Base-by-base conservation (phyloP, 73 alveolate genomes). In the Paramecium octaurelia region DNA sequence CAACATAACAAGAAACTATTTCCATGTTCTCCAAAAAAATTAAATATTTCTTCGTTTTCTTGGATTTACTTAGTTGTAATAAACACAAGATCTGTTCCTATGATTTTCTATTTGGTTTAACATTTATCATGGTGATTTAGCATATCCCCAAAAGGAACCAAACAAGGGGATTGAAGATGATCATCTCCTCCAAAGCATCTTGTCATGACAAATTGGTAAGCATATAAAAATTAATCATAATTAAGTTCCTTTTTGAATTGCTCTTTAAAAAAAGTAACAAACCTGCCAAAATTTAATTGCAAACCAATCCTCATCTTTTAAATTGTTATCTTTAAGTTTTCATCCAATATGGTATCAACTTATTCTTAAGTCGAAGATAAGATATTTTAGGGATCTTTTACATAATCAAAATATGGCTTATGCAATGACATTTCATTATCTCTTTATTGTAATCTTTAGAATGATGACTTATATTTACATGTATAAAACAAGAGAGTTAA, bases 101-200 rank as follows among this genome's bases (percentile, higher is more conserved):
- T 73, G 2, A 73, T 36, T 31, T 73, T 73, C 4, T 73, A 40
- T 36, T 73, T 70, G 4, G 64, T 43, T 80, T 80, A 80, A 80
- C 76, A 80, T 9, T 80, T 43, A 20, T 48, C 43, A 0, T 80
- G 76, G 23, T 80, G 91, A 80, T 43, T 80, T 6, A 43, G 21
- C 91, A 80, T 44, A 80, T 80, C 76, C 3, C 76, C 91, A 80
- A 44, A 80, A 20, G 76, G 76, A 42, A 80, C 73, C 10, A 80
- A 48, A 44, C 73, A 24, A 5, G 91, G 24, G 10, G 71, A 44
- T 43, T 20, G 76, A 21, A 80, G 7, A 20, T 42, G 76, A 38
- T 77, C 46, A 43, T 80, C 91, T 44, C 91, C 91, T 4, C 76
- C 91, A 42, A 80, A 80, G 20, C 91, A 80, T 46, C 91, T 80